phyloP scores from a whole-genome alignment of 2,329 filamentous ascomycete species.

The Aspergillus eucalypticola region DNA sequence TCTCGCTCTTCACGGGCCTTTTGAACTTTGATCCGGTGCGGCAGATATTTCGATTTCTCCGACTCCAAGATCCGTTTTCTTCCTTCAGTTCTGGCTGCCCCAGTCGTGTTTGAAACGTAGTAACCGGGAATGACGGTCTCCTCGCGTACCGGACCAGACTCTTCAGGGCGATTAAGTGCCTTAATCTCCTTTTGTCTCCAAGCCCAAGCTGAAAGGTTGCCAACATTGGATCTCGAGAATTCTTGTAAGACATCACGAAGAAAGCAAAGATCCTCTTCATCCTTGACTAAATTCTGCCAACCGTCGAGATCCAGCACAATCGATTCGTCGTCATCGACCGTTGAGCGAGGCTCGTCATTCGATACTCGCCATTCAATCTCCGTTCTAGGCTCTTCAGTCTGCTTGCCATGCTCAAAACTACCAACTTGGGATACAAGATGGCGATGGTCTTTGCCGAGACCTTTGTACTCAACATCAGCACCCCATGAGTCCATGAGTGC shows the following conservation, averaged over 20 bases:
- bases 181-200: conserved; percentile 74
- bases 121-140: conserved; percentile 63
- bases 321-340: conserved; percentile 65
- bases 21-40: conserved; percentile 94
- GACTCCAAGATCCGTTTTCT: conserved; percentile 94
- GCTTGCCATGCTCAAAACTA: conserved; percentile 31
- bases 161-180: conserved; percentile 61
- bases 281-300: conserved; percentile 68
- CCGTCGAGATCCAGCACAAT: conserved; percentile 70
- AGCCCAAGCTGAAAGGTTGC: conserved; percentile 64
- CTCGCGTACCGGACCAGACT: conserved; percentile 54
- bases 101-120: conserved; percentile 83
- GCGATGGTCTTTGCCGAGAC: conserved; percentile 14
- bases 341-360: conserved; percentile 59
- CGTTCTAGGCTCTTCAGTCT: conserved; percentile 41
- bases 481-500: conserved; percentile 23
- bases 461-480: conserved; percentile 52
- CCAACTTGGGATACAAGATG: conserved; percentile 9
- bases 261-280: conserved; percentile 65
- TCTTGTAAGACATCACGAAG: conserved; percentile 55
- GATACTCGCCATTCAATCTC: conserved; percentile 64
- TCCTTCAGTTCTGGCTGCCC: conserved; percentile 87
- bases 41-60: conserved; percentile 97
- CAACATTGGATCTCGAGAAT: conserved; percentile 51
- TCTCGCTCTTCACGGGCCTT: conserved; percentile 90